Base-by-base conservation (phyloP, 805 yeast genomes). In the Priceomyces castillae region DNA sequence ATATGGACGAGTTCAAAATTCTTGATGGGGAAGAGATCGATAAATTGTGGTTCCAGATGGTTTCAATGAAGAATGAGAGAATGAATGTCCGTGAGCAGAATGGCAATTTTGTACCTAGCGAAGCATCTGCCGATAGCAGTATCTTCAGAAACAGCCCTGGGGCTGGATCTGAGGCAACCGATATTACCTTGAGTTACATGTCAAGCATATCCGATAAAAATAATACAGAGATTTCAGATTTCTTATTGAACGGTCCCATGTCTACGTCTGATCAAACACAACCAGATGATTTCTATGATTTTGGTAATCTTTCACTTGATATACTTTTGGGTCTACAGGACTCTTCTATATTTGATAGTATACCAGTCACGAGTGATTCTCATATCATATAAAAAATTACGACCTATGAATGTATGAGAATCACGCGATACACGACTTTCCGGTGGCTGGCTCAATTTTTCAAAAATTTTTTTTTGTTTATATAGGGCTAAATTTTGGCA, bases 1-100 rank as follows among this genome's bases (percentile, higher is more conserved):
- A 40, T 18, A 30, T 33, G 17, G 31, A 42, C 17, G 46, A 40
- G 18, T 16, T 47, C 7, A 39, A 44, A 7, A 38, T 33, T 5
- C 50, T 56, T 25, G 44, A 60, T 16, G 60, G 62, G 44, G 54
- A 49, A 9, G 69, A 66, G 33, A 57, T 67, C 36, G 73, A 69
- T 43, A 56, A 60, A 28, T 53, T 67, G 39, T 69, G 74, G 74
- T 44, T 47, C 30, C 65, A 64, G 44, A 58, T 67, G 50, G 56
- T 52, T 9, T 50, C 54, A 16, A 51, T 51, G 56, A 59, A 57
- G 42, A 47, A 33, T 7, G 43, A 46, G 14, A 40, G 26, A 34
- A 11, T 14, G 18, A 34, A 10, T 9, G 6, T 18, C 37, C 12
- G 12, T 18, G 16, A 17, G 14, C 23, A 11, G 37, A 20, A 34